Evolutionary conservation across 2,329 filamentous ascomycete genomes (phyloP).

Genomic region (Botryotinia narcissicola): DNA sequence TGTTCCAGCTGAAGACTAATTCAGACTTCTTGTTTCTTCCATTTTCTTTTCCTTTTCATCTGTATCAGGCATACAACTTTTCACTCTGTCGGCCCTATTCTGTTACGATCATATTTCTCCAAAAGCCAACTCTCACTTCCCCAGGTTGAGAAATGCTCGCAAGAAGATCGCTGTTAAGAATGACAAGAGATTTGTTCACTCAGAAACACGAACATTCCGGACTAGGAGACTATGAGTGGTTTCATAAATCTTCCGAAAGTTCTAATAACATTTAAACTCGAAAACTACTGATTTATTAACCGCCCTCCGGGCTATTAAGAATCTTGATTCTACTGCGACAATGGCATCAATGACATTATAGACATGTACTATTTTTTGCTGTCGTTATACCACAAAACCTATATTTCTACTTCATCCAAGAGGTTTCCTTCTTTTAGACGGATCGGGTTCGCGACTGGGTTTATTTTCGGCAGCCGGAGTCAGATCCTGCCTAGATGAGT

Average conservation of each 20-base stretch:
- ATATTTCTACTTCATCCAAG: neutral
- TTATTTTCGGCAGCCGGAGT: neutral
- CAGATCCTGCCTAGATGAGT: neutral
- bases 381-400: neutral
- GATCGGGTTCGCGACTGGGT: neutral
- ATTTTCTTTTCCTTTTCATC: neutral
- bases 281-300: neutral
- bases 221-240: neutral
- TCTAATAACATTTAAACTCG: neutral
- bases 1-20: no score
- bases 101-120: neutral
- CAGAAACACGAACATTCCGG: neutral
- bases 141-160: neutral
- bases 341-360: neutral
- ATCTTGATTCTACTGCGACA: neutral
- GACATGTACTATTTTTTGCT: neutral
- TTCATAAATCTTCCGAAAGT: neutral
- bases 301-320: neutral
- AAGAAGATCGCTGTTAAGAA: neutral
- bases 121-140: neutral
- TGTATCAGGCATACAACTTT: neutral
- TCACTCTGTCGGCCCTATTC: no score
- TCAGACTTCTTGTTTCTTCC: no score
- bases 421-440: neutral
- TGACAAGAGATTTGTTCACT: neutral